Base-by-base conservation (phyloP, 768 basidiomycete species). In the Cystofilobasidium macerans region DNA sequence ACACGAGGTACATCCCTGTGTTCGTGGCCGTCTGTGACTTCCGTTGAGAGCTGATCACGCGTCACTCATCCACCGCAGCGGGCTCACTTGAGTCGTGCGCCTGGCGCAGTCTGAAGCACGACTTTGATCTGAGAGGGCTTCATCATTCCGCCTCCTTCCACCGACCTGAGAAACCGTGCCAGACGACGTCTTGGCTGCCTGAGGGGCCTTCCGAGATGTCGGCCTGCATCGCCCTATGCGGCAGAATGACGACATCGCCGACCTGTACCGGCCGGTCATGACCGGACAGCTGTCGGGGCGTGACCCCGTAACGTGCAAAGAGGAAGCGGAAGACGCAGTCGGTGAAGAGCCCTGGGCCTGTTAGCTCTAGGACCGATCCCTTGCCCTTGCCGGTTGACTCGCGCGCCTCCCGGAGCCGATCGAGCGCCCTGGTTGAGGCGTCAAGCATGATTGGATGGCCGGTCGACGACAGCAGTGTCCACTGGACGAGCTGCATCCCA, bases 241-340 rank as follows among this genome's bases (percentile, higher is more conserved):
- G 65, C 7, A 67, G 53, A 30, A 67, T 57, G 42, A 67, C 9
- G 6, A 67, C 65, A 33, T 67, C 65, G 20, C 65, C 65, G 14
- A 67, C 33, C 13, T 54, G 48, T 24, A 67, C 59, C 1, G 65
- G 65, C 6, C 43, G n/a, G 13, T 18, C 20, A 33, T 62, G 59
- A n/a, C 48, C 36, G 7, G 59, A 61, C 9, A 67, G n/a, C 54
- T 57, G 13, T 1, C 60, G 59, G 16, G 65, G 65, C 3, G 51
- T 35, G 51, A 67, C 60, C 13, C 65, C 65, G 28, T 56, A 67
- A 0, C 65, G 51, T 5, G 59, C 60, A 28, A 67, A 33, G 8
- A 67, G 59, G 32, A 61, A 67, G 28, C 65, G 51, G 42, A 67
- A 67, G 30, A 67, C 54, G 45, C 65, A 57, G 35, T 67, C 65